Percentiles rank a stretch among this genome's conserved stretches.
Evolutionary conservation across 78 protist species (phyloP).

Genomic region (Tieghemostelium lacteum): DNA sequence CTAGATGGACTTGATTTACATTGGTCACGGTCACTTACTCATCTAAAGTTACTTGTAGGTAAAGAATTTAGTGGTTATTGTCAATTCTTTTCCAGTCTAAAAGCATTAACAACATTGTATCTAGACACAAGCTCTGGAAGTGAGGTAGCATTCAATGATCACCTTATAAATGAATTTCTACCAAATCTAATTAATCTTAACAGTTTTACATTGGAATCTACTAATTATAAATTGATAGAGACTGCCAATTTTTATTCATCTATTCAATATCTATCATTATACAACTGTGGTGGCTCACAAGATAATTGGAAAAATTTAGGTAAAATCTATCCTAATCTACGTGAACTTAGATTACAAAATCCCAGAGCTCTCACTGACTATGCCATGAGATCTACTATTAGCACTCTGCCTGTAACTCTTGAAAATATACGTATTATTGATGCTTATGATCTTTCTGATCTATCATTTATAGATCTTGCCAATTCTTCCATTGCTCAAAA

Average conservation of each 20-base stretch:
- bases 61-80: too few species aligned
- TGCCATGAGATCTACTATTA: background rate
- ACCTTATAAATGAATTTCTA: background rate
- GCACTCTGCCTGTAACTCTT: background rate
- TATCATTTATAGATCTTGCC: background rate
- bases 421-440: too few species aligned
- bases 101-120: too few species aligned
- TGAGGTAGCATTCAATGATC: background rate
- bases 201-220: background rate
- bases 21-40: too few species aligned
- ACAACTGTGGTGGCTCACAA: background rate
- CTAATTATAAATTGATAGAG: background rate
- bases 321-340: background rate
- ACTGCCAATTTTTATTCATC: background rate
- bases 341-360: background rate
- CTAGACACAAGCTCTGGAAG: background rate
- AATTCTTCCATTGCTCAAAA: background rate
- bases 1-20: too few species aligned
- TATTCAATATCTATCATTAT: background rate
- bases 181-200: background rate
- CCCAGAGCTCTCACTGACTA: background rate
- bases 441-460: too few species aligned
- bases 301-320: background rate
- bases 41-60: too few species aligned
- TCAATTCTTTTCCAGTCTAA: too few species aligned